Evolutionary conservation across 75 land plant genomes (phyloP).

Genomic region (Chamaecyparis obtusa): DNA sequence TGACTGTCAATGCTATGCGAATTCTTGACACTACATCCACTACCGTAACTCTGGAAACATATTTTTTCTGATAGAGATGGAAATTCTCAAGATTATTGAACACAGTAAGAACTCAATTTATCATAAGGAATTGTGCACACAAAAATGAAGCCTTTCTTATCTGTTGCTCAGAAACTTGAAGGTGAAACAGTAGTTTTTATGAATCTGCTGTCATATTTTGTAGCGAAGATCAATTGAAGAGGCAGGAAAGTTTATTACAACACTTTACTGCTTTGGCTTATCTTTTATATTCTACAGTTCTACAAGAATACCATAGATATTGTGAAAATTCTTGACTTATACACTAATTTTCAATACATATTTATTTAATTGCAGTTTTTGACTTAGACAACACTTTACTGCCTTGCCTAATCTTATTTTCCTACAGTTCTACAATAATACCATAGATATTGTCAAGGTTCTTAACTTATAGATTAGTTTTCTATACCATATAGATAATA

Average conservation of each 20-base stretch:
- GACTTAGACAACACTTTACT: background rate
- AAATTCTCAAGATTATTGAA: too few species aligned
- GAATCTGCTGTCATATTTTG: background rate
- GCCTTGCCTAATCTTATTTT: background rate
- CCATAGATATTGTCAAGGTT: too few species aligned
- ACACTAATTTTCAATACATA: background rate
- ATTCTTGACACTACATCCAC: background rate
- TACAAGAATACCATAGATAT: background rate
- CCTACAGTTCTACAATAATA: background rate
- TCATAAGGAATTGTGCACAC: background rate
- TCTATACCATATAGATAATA: background rate
- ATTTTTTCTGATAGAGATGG: background rate
- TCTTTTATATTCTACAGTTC: background rate
- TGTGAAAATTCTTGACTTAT: background rate
- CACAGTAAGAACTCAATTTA: background rate
- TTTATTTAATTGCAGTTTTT: too few species aligned
- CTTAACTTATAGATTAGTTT: too few species aligned
- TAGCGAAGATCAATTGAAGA: background rate
- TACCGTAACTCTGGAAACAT: background rate
- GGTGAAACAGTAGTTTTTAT: background rate
- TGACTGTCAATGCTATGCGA: background rate
- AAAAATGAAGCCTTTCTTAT: background rate
- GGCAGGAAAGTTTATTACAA: background rate
- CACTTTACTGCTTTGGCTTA: background rate
- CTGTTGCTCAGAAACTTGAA: background rate